phyloP scores from a whole-genome alignment of 345 rosid species.

The Aurinia saxatilis region DNA sequence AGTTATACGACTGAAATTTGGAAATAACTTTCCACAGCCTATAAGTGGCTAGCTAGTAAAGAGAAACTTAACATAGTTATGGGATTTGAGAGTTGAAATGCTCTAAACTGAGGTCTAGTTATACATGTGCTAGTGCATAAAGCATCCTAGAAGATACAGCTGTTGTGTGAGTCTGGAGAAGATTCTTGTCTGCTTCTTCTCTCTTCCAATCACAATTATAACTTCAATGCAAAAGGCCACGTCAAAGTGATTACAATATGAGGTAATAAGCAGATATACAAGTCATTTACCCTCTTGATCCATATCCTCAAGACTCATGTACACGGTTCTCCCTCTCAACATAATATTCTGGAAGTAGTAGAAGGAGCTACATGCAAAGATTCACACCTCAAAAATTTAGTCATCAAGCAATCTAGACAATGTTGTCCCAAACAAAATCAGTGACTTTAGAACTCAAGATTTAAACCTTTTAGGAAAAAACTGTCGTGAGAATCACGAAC shows the following conservation, averaged over 20 bases:
- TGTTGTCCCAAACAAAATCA: not conserved
- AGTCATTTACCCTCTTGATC: conserved; percentile 60
- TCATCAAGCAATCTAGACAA: not conserved
- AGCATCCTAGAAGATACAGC: conserved; percentile 89
- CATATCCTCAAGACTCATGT: conserved; percentile 82
- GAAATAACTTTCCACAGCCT: too few species aligned
- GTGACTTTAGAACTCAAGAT: not conserved
- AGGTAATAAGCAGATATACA: not conserved
- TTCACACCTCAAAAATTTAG: too few species aligned
- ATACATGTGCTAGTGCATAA: conserved; percentile 67
- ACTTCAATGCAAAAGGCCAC: conserved; percentile 25
- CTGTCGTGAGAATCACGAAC: too few species aligned
- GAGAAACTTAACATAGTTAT: too few species aligned
- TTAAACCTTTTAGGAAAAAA: too few species aligned
- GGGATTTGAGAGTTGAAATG: too few species aligned
- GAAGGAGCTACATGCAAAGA: conserved; percentile 72
- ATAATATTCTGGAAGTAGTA: conserved; percentile 78
- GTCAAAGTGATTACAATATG: not conserved
- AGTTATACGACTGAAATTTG: too few species aligned
- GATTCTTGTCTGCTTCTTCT: conserved; percentile 91
- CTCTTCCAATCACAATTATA: conserved; percentile 90
- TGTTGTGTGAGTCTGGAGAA: conserved; percentile 84
- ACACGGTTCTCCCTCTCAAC: conserved; percentile 62
- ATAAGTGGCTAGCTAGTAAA: too few species aligned
- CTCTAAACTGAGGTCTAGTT: not conserved